Base-by-base conservation (phyloP, 257 asterid genomes). In the Solanum piurae region DNA sequence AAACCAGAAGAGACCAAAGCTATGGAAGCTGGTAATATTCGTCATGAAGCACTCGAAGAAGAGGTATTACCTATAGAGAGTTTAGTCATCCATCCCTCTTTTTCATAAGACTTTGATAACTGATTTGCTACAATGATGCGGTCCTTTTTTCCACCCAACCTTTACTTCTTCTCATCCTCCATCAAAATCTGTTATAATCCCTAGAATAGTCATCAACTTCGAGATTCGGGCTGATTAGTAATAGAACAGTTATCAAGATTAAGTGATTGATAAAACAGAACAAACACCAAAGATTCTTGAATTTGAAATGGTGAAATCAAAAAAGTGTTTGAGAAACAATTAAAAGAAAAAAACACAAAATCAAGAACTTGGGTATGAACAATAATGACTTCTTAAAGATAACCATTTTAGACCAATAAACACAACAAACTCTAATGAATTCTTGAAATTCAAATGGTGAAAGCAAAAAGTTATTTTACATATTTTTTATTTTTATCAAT, bases 11-110 rank as follows among this genome's bases (percentile, higher is more conserved):
- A 77, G 86, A 94, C 91, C 72, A 89, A 94, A 92, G 98, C 98
- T 86, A 95, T 96, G 99, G 88, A 91, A 93, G 95, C 93, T 73
- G 98, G 99, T 42, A 90, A 87, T 87, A 97, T 93, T 60, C 95
- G 98, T 62, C 99, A 96, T 86, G 90, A 89, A 9, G 96, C 83
- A 85, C 98, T 95, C 29, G 98, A 94, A 90, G 94, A 91, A 91
- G 98, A 95, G 98, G 99, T 95, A 87, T 75, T 33, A n/a, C 71
- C 64, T 77, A 21, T 75, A 75, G 49, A 37, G 49, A 75, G 52
- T 75, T 37, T 37, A 37, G 55, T 74, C 83, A 25, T 74, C 83
- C 55, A 23, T 75, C 75, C 85, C 2, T 89, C 80, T 11, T 73
- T 62, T 66, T 58, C 84, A 62, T 90, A 44, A 9, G 94, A 94